phyloP scores from a whole-genome alignment of 768 basidiomycete genomes.

The Fistulinella prunicolor region DNA sequence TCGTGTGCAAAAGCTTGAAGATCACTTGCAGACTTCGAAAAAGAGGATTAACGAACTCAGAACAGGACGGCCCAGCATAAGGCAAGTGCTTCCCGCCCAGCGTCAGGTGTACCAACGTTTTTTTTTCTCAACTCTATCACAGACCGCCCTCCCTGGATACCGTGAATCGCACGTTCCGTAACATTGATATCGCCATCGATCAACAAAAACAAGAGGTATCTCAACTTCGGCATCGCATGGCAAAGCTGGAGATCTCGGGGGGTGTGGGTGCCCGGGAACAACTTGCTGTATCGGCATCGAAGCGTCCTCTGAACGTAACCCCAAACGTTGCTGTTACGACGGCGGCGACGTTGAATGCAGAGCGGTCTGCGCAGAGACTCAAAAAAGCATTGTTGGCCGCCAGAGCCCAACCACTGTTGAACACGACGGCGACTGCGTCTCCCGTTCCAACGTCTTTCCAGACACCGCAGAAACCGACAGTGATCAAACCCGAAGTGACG shows the following conservation, averaged over 20 bases:
- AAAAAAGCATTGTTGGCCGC: slow-evolving; percentile 63
- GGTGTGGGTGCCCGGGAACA: slow-evolving; percentile 36
- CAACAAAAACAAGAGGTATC: slow-evolving; percentile 58
- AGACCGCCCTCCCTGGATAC: slow-evolving; percentile 86
- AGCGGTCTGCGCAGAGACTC: slow-evolving; percentile 66
- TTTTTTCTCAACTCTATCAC: slow-evolving; percentile 5
- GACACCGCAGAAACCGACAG: slow-evolving; percentile 27
- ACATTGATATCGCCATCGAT: slow-evolving; percentile 71
- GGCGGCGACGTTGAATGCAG: slow-evolving; percentile 79
- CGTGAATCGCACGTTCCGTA: slow-evolving; percentile 76
- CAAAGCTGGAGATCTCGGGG: slow-evolving; percentile 44
- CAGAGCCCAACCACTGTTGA: slow-evolving; percentile 65
- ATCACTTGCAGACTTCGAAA: slow-evolving; percentile 65
- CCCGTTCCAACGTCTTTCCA: slow-evolving; percentile 24
- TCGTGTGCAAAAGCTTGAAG: slow-evolving; percentile 77
- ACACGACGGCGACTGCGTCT: slow-evolving; percentile 43
- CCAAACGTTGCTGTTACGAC: slow-evolving; percentile 71
- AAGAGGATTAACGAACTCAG: slow-evolving; percentile 62
- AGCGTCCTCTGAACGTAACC: slow-evolving; percentile 45
- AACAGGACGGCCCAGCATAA: slow-evolving; percentile 58
- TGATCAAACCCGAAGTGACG: slow-evolving; percentile 4
- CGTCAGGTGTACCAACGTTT: neutral
- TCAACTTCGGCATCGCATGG: slow-evolving; percentile 49
- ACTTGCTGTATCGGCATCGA: slow-evolving; percentile 38
- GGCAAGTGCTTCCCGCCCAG: slow-evolving; percentile 40